phyloP scores from a whole-genome alignment of 2,329 filamentous ascomycete species.

The Trichoderma guizhouense region DNA sequence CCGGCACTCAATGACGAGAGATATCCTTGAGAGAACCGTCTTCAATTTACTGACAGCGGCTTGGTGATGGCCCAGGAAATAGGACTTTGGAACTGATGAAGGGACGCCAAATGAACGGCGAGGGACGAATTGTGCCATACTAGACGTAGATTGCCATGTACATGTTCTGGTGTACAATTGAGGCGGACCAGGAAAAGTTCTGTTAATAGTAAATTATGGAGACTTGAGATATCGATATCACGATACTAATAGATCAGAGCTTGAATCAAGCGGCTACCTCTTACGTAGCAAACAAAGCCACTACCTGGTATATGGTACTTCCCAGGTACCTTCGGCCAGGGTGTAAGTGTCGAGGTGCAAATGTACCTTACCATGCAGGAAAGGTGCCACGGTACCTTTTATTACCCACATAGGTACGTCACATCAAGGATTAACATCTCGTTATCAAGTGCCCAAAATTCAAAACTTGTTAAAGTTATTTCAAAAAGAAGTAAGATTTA shows the following conservation, averaged over 20 bases:
- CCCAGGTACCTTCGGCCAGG: neutral
- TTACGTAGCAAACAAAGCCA: neutral
- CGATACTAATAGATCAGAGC: neutral
- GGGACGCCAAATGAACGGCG: constrained; percentile 71
- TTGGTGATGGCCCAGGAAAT: constrained; percentile 91
- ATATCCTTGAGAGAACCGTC: constrained; percentile 71
- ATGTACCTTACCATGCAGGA: neutral
- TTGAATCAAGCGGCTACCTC: neutral
- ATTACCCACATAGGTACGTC: neutral
- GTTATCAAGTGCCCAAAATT: neutral
- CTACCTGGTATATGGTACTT: neutral
- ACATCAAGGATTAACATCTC: neutral
- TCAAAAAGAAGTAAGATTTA: neutral
- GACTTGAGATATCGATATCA: neutral
- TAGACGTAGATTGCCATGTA: neutral
- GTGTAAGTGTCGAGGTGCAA: neutral
- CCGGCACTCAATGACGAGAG: constrained; percentile 89
- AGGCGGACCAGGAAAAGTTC: neutral
- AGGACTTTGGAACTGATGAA: constrained; percentile 74
- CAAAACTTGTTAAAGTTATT: accelerated
- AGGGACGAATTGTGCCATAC: constrained; percentile 59
- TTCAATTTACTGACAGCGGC: constrained; percentile 81
- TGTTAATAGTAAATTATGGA: neutral
- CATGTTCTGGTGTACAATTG: neutral
- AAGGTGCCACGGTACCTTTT: neutral